phyloP scores from a whole-genome alignment of 1,139 yeast species.

The Yarrowia galli region DNA sequence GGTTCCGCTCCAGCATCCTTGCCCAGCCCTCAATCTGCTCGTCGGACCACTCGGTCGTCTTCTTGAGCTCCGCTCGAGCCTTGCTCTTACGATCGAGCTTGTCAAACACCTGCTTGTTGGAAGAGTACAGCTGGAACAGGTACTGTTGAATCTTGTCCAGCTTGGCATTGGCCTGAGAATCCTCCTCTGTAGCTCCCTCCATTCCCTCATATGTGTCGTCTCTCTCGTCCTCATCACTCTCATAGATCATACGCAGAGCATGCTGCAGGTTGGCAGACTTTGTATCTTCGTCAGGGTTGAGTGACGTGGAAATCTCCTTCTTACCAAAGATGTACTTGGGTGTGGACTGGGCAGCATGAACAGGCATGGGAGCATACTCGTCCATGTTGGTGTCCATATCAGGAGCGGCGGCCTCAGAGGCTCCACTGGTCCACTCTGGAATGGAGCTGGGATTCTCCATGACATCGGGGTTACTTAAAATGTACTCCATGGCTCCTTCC shows the following conservation, averaged over 20 bases:
- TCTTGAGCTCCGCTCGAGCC: slow-evolving; percentile 61
- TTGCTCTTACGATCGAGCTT: slow-evolving; percentile 60
- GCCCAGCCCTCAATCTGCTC: slow-evolving; percentile 97
- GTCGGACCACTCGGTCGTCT: slow-evolving; percentile 72
- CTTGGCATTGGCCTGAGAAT: slow-evolving; percentile 46
- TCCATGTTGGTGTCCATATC: neutral
- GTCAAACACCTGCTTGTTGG: slow-evolving; percentile 61
- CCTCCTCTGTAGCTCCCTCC: slow-evolving; percentile 53
- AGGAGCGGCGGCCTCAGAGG: neutral
- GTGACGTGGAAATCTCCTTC: slow-evolving; percentile 27
- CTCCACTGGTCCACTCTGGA: neutral
- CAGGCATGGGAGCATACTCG: slow-evolving; percentile 21
- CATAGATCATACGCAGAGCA: slow-evolving; percentile 70
- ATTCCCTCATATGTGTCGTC: slow-evolving; percentile 87
- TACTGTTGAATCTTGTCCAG: slow-evolving; percentile 57
- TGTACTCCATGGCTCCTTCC: slow-evolving; percentile 37
- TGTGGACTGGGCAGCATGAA: neutral
- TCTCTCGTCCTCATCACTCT: slow-evolving; percentile 76
- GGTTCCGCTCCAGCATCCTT: slow-evolving; percentile 70
- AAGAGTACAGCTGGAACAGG: slow-evolving; percentile 65
- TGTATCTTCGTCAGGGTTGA: slow-evolving; percentile 27
- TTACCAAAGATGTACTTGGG: slow-evolving; percentile 38
- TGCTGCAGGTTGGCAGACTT: slow-evolving; percentile 53
- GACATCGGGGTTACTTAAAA: slow-evolving; percentile 28
- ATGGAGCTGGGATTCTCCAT: slow-evolving; percentile 28